Conservation (phyloP, 441 rosid genomes). For the Adansonia rubrostipa region DNA sequence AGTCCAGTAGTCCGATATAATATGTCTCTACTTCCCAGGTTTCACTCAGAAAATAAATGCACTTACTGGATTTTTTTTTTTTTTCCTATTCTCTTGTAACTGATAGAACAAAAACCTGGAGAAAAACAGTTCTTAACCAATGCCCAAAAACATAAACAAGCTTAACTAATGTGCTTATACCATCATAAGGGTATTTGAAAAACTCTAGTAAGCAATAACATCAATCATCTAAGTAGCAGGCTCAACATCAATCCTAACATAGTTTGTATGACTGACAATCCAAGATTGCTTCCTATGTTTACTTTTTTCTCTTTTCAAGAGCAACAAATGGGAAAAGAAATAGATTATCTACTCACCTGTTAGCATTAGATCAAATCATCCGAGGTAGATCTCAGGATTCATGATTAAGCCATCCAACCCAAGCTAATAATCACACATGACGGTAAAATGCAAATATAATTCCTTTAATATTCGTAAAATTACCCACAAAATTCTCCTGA, state of each 20-base stretch:
- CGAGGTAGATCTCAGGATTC: not conserved
- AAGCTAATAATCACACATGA: not conserved
- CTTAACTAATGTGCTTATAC: not conserved
- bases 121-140: no score
- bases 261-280: not conserved
- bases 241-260: not conserved
- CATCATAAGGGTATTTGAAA: not conserved
- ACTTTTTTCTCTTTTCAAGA: not conserved
- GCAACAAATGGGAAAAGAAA: not conserved
- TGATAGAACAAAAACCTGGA: no score
- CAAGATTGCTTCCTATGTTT: not conserved
- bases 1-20: no score
- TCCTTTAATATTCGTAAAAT: conserved; percentile 24
- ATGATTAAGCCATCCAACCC: conserved; percentile 5
- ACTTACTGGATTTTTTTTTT: no score
- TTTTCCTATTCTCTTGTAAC: no score
- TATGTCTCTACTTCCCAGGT: no score
- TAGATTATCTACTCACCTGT: not conserved
- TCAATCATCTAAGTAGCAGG: not conserved
- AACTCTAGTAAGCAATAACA: not conserved
- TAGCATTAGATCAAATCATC: not conserved
- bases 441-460: conserved; percentile 16
- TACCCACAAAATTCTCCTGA: conserved; percentile 29
- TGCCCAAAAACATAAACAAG: not conserved
- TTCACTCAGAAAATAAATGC: no score